These are phyloP conservation scores for Hypseocharis bilobata DNA, from an alignment of 441 rosid genomes.

Conservation along the genomic window DNA sequence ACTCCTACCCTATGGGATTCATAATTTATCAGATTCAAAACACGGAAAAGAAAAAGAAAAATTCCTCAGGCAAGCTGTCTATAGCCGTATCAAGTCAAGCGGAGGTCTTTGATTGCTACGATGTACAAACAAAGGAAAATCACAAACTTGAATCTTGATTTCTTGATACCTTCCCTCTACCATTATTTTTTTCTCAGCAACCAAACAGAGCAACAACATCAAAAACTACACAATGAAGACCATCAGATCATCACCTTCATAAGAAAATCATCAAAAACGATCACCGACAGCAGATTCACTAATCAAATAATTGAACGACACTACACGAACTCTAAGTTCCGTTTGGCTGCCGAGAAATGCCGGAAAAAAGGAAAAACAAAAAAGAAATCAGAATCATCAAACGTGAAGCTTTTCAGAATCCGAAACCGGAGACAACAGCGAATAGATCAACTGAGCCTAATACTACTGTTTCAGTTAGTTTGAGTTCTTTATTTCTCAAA, in stretches of 20 bases:
- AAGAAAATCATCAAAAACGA: conserved; percentile 5
- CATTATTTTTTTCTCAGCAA: not conserved
- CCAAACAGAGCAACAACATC: not conserved
- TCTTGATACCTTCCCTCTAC: not conserved
- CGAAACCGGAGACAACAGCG: not conserved
- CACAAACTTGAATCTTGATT: not conserved
- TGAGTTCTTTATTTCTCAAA: conserved; percentile 22
- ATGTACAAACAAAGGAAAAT: not conserved
- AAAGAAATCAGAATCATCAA: conserved; percentile 14
- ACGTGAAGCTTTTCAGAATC: not conserved
- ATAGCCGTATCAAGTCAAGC: not conserved
- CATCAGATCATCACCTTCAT: conserved; percentile 3
- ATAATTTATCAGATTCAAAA: not conserved
- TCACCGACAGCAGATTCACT: conserved; percentile 19
- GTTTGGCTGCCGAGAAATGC: conserved; percentile 33
- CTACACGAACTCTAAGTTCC: conserved; percentile 20
- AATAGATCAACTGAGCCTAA: conserved; percentile 1
- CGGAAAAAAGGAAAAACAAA: conserved; percentile 17
- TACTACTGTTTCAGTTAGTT: conserved; percentile 28
- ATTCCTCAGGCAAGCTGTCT: not conserved
- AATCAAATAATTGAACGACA: conserved; percentile 12
- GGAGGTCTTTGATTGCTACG: not conserved
- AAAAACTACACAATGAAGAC: conserved; percentile 11
- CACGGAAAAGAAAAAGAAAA: not conserved
- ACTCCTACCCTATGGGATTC: not conserved